Evolutionary conservation across 371 early-diverging fungal genomes (phyloP), one percentile per base, ranked within the genome.

Genomic region (Funneliformis caledonium): DNA sequence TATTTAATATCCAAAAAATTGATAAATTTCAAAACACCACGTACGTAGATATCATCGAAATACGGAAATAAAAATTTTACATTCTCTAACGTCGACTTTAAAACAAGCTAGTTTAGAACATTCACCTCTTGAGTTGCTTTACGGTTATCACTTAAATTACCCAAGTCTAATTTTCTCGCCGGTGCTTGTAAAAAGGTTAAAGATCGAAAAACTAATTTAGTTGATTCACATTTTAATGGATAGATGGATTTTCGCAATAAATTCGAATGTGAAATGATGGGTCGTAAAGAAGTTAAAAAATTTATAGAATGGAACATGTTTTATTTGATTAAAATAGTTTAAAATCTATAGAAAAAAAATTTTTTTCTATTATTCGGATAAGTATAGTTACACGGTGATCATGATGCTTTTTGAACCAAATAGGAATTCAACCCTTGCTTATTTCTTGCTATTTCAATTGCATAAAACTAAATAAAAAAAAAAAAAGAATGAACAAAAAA

Each of bases 401-500:
- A 52, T 52, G 6, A 52, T 52, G 5, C 16, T 19, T 78, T 78
- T 31, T 67, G 59, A 26, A 67, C 48, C 16, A 78, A 67, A 50
- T 47, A 12, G 2, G 78, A 78, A 78, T 78, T 78, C 47, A 78
- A 68, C 19, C 78, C 78, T 78, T 78, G 78, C 43, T 78, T 78
- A 56, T 78, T 78, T 65, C 78, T 26, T 43, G 67, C 67, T 78
- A 78, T 78, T 50, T 78, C 78, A 45, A 78, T 78, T 14, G 78
- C 67, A 19, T 45, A 50, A 78, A 78, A 78, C 78, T 78, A 64
- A 16, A 11, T 26, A 76, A 11, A 22, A 76, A 61, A 31, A 31
- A 45, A 70, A 45, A 22, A 11, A 4, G 22, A 19, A 45, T 48
- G 11, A 45, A 7, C 12, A 70, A 70, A 70, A 14, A 64, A 26